These are phyloP conservation scores for Pythium vanterpoolii DNA, from an alignment of 352 stramenopile species.

Conservation along the genomic window DNA sequence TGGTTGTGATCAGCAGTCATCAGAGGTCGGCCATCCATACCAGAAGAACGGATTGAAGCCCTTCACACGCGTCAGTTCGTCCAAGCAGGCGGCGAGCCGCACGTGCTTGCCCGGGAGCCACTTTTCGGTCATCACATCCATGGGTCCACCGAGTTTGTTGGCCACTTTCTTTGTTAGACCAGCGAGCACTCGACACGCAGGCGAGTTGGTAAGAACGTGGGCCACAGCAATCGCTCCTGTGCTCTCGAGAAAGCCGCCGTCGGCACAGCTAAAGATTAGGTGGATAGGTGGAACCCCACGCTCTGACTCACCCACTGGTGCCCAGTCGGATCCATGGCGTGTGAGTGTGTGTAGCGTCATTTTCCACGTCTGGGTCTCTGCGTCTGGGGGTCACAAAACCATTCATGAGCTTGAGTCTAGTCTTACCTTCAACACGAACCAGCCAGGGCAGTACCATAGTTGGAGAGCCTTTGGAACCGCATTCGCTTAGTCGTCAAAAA, in stretches of 20 bases:
- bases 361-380: conserved; percentile 54
- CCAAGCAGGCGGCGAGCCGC: conserved; percentile 5
- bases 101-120: conserved; percentile 46
- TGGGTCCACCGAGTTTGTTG: conserved; percentile 70
- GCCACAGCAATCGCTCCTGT: conserved; percentile 34
- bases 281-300: conserved; percentile 61
- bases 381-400: conserved; percentile 28
- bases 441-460: conserved; percentile 44
- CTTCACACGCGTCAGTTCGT: conserved; percentile 24
- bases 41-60: conserved; percentile 75
- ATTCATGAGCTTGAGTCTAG: not conserved
- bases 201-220: conserved; percentile 67
- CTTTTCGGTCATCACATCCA: conserved; percentile 85
- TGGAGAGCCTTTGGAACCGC: conserved; percentile 71
- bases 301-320: conserved; percentile 58
- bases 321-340: conserved; percentile 70
- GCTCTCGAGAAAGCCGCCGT: conserved; percentile 46
- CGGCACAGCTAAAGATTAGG: conserved; percentile 49
- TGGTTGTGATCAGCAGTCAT: not conserved
- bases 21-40: conserved; percentile 27
- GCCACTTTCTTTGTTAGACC: conserved; percentile 83
- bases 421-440: no score
- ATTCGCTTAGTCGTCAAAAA: conserved; percentile 55
- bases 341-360: conserved; percentile 66
- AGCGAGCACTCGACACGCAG: conserved; percentile 64